Base-by-base conservation (phyloP, 2,329 filamentous ascomycete species). In the Penicillium polonicum region DNA sequence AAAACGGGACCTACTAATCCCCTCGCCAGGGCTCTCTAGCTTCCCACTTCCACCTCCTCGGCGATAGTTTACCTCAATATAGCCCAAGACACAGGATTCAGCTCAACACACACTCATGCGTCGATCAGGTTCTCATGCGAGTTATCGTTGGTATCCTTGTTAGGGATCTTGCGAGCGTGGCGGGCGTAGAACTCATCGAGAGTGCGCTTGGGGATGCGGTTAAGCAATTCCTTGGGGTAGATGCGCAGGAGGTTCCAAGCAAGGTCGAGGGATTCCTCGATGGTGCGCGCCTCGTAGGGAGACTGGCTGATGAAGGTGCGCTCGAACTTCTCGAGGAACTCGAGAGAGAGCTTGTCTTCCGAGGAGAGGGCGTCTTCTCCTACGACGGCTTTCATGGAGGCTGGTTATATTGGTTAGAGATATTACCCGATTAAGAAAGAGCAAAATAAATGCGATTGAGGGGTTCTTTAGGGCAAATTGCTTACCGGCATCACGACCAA, bases 321-420 rank as follows among this genome's bases (percentile, higher is more conserved):
- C 81, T 99, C 94, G 73, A 99, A 99, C 80, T 97, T 97, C 74
- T 97, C 93, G 69, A 99, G 81, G 83, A 99, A 99, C 78, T 99
- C 94, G 38, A 99, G 85, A 9, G 93, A 96, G 58, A 97, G 86
- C 82, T 97, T 97, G 80, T 99, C 94, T 80, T 99, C 94, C 54
- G 90, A 85, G 29, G 92, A 96, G 72, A 99, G 79, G 35, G 94
- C 94, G 77, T 99, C 94, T 80, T 99, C 95, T 80, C 94, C 94
- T 59, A 99, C 94, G 76, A 99, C 94, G 60, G 94, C 94, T 83
- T 97, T 99, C 94, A 99, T 99, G 75, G 92, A 89, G 38, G 95
- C 36, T 36, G 33, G 2, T 35, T 35, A 15, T 17, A 17, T 17
- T 35, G 33, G 33, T 35, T 35, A 35, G 33, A 15, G 31, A 33